phyloP scores from a whole-genome alignment of 495 filamentous ascomycete genomes.

The Annulohypoxylon moriforme region DNA sequence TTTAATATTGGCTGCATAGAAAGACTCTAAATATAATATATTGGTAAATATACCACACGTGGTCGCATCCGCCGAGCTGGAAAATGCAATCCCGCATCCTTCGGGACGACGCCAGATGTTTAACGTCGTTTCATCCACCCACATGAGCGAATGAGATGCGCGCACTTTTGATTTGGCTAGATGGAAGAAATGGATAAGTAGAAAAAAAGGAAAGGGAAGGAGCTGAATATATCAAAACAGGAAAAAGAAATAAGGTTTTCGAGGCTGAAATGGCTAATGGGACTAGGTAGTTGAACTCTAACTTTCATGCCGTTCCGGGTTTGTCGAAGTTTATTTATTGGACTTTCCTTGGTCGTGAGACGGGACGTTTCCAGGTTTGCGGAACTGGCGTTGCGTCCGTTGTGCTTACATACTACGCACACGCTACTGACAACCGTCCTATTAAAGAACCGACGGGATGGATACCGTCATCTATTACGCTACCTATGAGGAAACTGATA shows the following conservation, averaged over 20 bases:
- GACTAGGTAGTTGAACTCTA: too few relatives aligned
- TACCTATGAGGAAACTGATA: background rate
- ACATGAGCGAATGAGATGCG: constrained; percentile 5
- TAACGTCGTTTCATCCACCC: constrained; percentile 18
- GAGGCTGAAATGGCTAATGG: background rate
- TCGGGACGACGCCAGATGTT: constrained; percentile 11
- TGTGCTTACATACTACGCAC: background rate
- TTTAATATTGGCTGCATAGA: constrained; percentile 11
- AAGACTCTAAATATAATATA: constrained; percentile 24
- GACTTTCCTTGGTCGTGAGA: background rate
- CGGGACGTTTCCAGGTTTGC: background rate
- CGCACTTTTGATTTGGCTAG: background rate
- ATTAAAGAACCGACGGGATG: background rate
- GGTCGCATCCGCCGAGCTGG: constrained; percentile 31
- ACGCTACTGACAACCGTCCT: background rate
- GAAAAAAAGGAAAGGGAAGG: background rate
- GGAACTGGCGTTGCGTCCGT: background rate
- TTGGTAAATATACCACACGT: constrained; percentile 20
- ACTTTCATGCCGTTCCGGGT: background rate
- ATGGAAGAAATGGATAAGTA: background rate
- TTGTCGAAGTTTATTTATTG: background rate
- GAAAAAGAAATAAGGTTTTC: too few relatives aligned
- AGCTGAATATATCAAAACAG: too few relatives aligned
- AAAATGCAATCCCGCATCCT: constrained; percentile 33
- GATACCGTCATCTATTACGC: background rate